phyloP scores from a whole-genome alignment of 805 yeast genomes.

The Candida stauntonica region DNA sequence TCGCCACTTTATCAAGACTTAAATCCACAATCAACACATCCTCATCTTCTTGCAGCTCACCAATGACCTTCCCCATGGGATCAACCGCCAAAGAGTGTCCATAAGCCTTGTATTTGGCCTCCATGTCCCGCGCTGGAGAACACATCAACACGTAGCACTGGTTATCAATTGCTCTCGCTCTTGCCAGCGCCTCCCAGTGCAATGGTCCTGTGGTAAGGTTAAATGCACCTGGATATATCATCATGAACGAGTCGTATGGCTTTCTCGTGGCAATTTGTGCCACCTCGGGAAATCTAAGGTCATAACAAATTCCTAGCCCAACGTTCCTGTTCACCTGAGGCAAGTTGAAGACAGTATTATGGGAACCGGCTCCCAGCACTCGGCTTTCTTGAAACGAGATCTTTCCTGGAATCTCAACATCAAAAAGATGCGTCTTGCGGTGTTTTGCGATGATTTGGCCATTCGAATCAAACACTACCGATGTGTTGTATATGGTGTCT shows the following conservation, averaged over 20 bases:
- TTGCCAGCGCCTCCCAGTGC: slow-evolving; percentile 77
- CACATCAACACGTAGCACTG: slow-evolving; percentile 71
- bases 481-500: slow-evolving; percentile 65
- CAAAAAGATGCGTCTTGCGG: slow-evolving; percentile 20
- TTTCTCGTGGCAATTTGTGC: slow-evolving; percentile 50
- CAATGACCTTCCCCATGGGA: slow-evolving; percentile 55
- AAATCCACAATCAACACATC: slow-evolving; percentile 66
- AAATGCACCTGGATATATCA: slow-evolving; percentile 82
- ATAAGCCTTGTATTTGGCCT: slow-evolving; percentile 56
- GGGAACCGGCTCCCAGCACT: slow-evolving; percentile 14
- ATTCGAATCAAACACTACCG: slow-evolving; percentile 60
- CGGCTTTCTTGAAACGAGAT: slow-evolving; percentile 76
- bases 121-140: slow-evolving; percentile 81
- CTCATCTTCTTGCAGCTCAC: slow-evolving; percentile 74
- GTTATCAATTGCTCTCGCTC: slow-evolving; percentile 72
- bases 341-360: slow-evolving; percentile 27
- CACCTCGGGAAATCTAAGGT: slow-evolving; percentile 74
- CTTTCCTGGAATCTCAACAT: slow-evolving; percentile 72
- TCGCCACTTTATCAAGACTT: slow-evolving; percentile 49
- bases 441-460: slow-evolving; percentile 63
- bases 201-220: slow-evolving; percentile 81
- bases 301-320: slow-evolving; percentile 86
- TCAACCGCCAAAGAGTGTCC: slow-evolving; percentile 64
- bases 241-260: slow-evolving; percentile 54
- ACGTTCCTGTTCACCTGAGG: slow-evolving; percentile 64